These are phyloP conservation scores for Begonia fuchsioides DNA, from an alignment of 306 rosid species.

Conservation along the genomic window DNA sequence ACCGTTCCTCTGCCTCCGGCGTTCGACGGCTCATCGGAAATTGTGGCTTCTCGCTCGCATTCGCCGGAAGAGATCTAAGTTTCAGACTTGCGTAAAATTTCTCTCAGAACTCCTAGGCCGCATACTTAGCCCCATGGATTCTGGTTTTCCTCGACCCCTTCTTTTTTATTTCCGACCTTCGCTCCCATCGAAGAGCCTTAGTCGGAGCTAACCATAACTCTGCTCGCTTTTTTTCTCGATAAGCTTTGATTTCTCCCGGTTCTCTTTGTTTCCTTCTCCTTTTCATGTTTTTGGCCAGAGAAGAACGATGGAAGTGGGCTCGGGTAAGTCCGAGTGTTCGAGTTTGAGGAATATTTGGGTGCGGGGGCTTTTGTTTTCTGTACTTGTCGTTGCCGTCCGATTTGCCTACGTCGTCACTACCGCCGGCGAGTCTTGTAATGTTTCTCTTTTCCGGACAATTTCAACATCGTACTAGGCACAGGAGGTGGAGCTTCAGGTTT, in stretches of 20 bases:
- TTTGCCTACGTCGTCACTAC: constrained; percentile 66
- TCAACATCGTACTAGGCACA: constrained; percentile 30
- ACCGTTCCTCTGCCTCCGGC: background rate
- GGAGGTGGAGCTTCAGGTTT: constrained; percentile 6
- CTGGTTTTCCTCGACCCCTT: constrained; percentile 21
- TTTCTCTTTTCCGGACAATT: constrained; percentile 51
- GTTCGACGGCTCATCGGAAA: background rate
- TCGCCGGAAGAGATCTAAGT: background rate
- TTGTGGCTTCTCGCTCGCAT: background rate
- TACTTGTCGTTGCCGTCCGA: constrained; percentile 42
- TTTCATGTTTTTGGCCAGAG: background rate
- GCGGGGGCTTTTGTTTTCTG: constrained; percentile 49
- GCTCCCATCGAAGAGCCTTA: constrained; percentile 18
- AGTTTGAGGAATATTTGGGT: constrained; percentile 22
- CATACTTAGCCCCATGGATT: constrained; percentile 24
- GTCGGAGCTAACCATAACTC: constrained; percentile 91
- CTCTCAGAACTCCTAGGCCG: background rate
- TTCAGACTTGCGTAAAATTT: background rate
- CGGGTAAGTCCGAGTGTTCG: constrained; percentile 30
- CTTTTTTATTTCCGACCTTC: constrained; percentile 16
- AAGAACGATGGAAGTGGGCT: constrained; percentile 27
- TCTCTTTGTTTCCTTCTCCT: too few species aligned
- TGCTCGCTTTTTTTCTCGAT: constrained; percentile 77
- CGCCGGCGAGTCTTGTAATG: constrained; percentile 67
- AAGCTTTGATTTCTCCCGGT: constrained; percentile 2